Evolutionary conservation across 1,284 basidiomycete genomes (phyloP), one percentile per base, ranked within the genome.

Genomic region (Pholiota adiposa): DNA sequence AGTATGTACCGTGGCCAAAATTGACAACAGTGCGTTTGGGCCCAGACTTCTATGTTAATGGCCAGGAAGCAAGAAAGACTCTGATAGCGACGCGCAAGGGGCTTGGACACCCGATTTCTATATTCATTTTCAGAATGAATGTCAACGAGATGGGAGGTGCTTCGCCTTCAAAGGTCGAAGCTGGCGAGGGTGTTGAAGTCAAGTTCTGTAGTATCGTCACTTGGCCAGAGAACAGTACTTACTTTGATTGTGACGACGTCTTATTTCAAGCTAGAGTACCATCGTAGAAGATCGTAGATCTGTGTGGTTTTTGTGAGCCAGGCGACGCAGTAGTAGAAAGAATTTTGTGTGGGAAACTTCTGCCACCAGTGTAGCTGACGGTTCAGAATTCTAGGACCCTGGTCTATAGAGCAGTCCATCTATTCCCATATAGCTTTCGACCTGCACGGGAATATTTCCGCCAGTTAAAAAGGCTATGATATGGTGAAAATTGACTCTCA

Each of bases 1-100:
- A 21, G 21, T 50, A 25, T 25, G 49, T 71, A 18, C 71, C 70
- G 1, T 80, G 79, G 78, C 75, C 78, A 29, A 56, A 57, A 11
- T 64, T 79, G 27, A 63, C 65, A 14, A 72, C 68, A 0, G 60
- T 81, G 25, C 65, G 69, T 6, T 65, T 78, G 41, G 62, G 71
- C 8, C 60, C 67, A 29, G 60, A 62, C n/a, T 56, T 65, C 25
- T 58, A 65, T 38, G 61, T 63, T 5, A 64, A 71, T 14, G 71
- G 73, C 36, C 63, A 63, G 11, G 57, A 58, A 21, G 44, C 65
- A 12, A 58, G 74, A 4, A 59, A 63, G 40, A 65, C 70, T 4
- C 61, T 74, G 21, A 56, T 73, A 8, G 54, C 64, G 33, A 59
- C 53, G 21, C 68, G 73, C n/a, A 65, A 61, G 41, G 57, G 49